Conservation (phyloP, 768 basidiomycete genomes). For the Mycena galericulata region DNA sequence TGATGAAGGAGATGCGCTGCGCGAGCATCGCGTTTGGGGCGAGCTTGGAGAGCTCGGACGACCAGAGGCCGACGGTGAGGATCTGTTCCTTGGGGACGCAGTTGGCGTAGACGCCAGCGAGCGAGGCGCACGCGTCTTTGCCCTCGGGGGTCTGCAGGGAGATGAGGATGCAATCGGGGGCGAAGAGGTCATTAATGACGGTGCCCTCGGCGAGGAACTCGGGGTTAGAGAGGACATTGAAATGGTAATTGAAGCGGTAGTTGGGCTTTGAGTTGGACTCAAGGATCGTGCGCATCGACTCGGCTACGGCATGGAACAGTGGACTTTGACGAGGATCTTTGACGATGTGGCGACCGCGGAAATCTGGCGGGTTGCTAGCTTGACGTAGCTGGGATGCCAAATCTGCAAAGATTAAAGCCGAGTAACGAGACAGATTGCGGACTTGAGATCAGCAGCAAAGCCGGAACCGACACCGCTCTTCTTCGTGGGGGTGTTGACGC, state of each 20-base stretch:
- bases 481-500: conserved; percentile 99
- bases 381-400: conserved; percentile 81
- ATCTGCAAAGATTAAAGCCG: conserved; percentile 8
- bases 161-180: conserved; percentile 96
- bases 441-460: conserved; percentile 99
- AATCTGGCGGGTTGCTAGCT: conserved; percentile 95
- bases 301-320: conserved; percentile 99
- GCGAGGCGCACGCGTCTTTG: conserved; percentile 79
- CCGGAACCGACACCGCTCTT: conserved; percentile 98
- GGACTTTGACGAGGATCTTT: conserved; percentile 98
- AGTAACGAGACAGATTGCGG: conserved; percentile 45
- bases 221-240: conserved; percentile 99
- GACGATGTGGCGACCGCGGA: conserved; percentile 89
- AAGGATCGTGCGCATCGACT: conserved; percentile 99
- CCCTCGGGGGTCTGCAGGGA: conserved; percentile 93
- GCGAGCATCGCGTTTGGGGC: conserved; percentile 99
- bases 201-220: conserved; percentile 99
- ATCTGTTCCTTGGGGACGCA: conserved; percentile 92
- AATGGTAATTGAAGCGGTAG: conserved; percentile 89
- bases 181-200: conserved; percentile 89
- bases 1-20: conserved; percentile 98
- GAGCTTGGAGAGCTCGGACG: conserved; percentile 97
- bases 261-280: conserved; percentile 96
- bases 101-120: conserved; percentile 89
- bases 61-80: conserved; percentile 97